These are phyloP conservation scores for Penicillium macrosclerotiorum DNA, from an alignment of 495 filamentous ascomycete genomes.

Conservation along the genomic window DNA sequence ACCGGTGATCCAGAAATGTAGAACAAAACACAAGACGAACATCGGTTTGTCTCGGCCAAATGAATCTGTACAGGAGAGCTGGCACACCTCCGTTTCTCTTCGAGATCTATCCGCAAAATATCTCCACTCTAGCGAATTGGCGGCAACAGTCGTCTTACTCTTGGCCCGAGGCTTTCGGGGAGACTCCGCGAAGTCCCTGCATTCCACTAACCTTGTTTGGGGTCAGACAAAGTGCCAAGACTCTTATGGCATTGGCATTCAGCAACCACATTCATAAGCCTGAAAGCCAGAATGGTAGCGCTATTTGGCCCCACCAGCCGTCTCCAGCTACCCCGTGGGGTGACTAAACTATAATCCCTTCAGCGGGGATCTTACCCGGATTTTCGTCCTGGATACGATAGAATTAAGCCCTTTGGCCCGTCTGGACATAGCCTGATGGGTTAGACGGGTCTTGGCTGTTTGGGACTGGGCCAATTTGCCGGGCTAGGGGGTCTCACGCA, in stretches of 20 bases:
- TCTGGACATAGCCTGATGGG: background rate
- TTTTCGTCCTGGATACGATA: slow-evolving; percentile 1
- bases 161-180: slow-evolving; percentile 10
- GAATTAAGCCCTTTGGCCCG: background rate
- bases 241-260: background rate
- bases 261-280: background rate
- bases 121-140: background rate
- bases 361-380: slow-evolving; percentile 11
- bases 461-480: slow-evolving; percentile 2
- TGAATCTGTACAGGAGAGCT: slow-evolving; percentile 1
- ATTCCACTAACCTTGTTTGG: slow-evolving; percentile 2
- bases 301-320: background rate
- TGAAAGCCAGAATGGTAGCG: background rate
- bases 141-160: slow-evolving; percentile 1
- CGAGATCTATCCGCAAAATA: background rate
- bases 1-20: too few relatives aligned
- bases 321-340: slow-evolving; percentile 11
- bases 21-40: slow-evolving; percentile 1
- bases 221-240: slow-evolving; percentile 3
- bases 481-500: background rate
- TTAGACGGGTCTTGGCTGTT: slow-evolving; percentile 1
- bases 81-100: slow-evolving; percentile 6
- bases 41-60: slow-evolving; percentile 1
- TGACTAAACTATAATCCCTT: slow-evolving; percentile 5
- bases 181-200: slow-evolving; percentile 16